phyloP scores from a whole-genome alignment of 164 flowering plant genomes.

The Vitis labrusca region DNA sequence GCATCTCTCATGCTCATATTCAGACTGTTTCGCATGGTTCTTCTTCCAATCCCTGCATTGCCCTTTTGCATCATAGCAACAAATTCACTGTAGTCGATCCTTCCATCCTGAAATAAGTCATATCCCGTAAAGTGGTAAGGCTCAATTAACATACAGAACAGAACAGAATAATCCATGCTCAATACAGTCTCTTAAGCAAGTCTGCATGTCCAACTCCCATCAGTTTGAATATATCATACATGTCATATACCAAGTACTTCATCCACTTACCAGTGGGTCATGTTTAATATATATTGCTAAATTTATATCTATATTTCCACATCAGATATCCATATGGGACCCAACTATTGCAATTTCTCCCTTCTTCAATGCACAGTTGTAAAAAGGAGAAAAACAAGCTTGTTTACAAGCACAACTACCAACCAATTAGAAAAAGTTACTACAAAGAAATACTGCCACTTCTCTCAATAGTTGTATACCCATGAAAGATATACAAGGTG shows the following conservation, averaged over 20 bases:
- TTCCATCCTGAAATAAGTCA: slow-evolving; percentile 70
- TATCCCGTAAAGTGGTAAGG: not conserved
- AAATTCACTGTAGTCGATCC: slow-evolving; percentile 92
- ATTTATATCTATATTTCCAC: no score
- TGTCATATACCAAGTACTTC: not conserved
- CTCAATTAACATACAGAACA: not conserved
- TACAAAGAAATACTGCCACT: no score
- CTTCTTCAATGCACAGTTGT: no score
- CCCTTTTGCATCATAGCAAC: slow-evolving; percentile 98
- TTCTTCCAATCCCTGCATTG: slow-evolving; percentile 81
- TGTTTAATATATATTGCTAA: no score
- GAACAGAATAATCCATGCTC: not conserved
- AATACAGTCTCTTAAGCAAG: not conserved
- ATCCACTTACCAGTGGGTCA: no score
- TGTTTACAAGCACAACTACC: no score
- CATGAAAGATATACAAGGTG: no score
- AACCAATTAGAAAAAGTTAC: no score
- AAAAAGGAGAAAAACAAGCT: no score
- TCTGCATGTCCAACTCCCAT: not conserved
- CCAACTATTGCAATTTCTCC: no score
- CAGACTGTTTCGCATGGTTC: slow-evolving; percentile 89
- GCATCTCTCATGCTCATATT: slow-evolving; percentile 87
- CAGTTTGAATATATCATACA: not conserved
- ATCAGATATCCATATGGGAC: no score
- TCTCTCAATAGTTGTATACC: no score